A percentile compares a stretch with the other conserved stretches of the same genome.
phyloP scores from a whole-genome alignment of 257 asterid genomes.

The Rubia yunnanensis region DNA sequence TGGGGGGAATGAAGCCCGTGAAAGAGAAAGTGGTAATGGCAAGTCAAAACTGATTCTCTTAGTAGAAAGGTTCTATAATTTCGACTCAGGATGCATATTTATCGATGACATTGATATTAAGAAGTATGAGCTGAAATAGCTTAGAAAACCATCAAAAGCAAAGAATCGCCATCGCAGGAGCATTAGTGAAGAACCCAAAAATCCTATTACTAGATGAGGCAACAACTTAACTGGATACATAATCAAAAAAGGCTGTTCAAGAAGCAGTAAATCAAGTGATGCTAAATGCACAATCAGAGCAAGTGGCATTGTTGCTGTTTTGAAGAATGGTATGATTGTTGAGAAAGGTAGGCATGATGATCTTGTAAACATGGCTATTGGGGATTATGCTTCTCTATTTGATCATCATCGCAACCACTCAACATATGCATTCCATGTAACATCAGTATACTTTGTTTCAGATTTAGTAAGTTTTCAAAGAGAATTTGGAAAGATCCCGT shows the following conservation, averaged over 20 bases:
- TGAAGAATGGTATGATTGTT: conserved; percentile 15
- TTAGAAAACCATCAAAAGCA: conserved; percentile 35
- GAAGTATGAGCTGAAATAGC: conserved; percentile 30
- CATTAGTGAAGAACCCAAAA: conserved; percentile 17
- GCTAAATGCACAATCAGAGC: conserved; percentile 10
- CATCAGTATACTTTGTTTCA: neutral
- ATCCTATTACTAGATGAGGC: conserved; percentile 26
- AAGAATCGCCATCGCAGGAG: conserved; percentile 27
- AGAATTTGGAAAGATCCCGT: too few relatives aligned
- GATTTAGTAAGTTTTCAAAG: too few relatives aligned
- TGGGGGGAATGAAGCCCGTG: too few relatives aligned
- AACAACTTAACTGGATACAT: conserved; percentile 23
- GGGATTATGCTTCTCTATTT: conserved; percentile 14
- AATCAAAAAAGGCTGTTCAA: conserved; percentile 13
- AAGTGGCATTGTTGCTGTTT: conserved; percentile 13
- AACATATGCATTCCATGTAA: neutral
- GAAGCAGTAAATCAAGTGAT: conserved; percentile 12
- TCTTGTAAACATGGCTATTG: conserved; percentile 9
- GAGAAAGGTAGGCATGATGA: conserved; percentile 19
- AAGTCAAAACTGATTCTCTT: conserved; percentile 41
- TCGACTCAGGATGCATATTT: conserved; percentile 23
- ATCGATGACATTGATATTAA: conserved; percentile 26
- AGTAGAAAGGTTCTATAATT: conserved; percentile 42
- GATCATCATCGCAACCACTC: neutral
- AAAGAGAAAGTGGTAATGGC: conserved; percentile 55